Percentiles rank a stretch among this genome's conserved stretches.
Conservation (phyloP, 2,329 filamentous ascomycete species). For the Nothophaeocryptopus gaeumannii region DNA sequence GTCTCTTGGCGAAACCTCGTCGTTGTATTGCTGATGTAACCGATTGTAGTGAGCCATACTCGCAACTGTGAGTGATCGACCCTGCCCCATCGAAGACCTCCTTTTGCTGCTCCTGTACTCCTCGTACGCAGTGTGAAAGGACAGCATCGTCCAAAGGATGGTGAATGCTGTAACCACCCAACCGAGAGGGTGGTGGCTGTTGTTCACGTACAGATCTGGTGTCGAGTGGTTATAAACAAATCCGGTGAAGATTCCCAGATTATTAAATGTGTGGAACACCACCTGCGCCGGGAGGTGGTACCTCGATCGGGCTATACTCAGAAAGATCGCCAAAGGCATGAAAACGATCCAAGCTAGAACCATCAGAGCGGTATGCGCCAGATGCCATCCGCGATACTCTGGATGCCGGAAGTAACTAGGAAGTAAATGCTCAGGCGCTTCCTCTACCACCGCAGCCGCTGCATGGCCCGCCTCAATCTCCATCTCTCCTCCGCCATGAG, state of each 20-base stretch:
- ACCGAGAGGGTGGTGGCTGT: slow-evolving; percentile 83
- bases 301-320: slow-evolving; percentile 77
- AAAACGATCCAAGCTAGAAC: slow-evolving; percentile 68
- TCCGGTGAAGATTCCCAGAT: slow-evolving; percentile 62
- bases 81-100: slow-evolving; percentile 10
- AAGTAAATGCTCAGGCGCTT: slow-evolving; percentile 17
- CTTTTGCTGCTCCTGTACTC: slow-evolving; percentile 14
- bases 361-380: slow-evolving; percentile 70
- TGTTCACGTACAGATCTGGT: slow-evolving; percentile 81
- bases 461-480: slow-evolving; percentile 27
- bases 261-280: slow-evolving; percentile 44
- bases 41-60: slow-evolving; percentile 33
- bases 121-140: slow-evolving; percentile 59
- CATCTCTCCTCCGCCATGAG: slow-evolving; percentile 39
- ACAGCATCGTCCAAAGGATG: slow-evolving; percentile 66
- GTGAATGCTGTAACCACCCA: slow-evolving; percentile 78
- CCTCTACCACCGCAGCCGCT: slow-evolving; percentile 12
- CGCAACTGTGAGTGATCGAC: slow-evolving; percentile 9
- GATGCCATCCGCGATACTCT: slow-evolving; percentile 55
- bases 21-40: slow-evolving; percentile 22
- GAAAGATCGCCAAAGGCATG: slow-evolving; percentile 76
- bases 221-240: slow-evolving; percentile 75
- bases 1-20: slow-evolving; percentile 30
- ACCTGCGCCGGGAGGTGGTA: slow-evolving; percentile 69
- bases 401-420: slow-evolving; percentile 58